These are phyloP conservation scores for Trichoderma oligosporum DNA, from an alignment of 2,329 filamentous ascomycete species.

Conservation along the genomic window DNA sequence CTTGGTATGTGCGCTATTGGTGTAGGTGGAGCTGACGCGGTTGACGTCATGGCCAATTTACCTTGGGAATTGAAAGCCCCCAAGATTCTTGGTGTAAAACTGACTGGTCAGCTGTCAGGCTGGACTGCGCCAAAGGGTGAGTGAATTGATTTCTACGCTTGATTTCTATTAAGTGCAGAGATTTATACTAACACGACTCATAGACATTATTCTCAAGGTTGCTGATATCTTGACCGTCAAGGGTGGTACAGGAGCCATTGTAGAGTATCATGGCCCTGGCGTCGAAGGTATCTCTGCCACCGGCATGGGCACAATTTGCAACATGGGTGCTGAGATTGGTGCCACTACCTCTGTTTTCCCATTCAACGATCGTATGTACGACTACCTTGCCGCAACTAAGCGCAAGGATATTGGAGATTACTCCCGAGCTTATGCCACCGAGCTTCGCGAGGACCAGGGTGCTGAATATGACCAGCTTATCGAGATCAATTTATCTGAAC, in stretches of 20 bases:
- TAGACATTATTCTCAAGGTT: constrained; percentile 95
- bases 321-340: constrained; percentile 71
- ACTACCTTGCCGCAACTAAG: constrained; percentile 91
- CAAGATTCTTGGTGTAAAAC: constrained; percentile 92
- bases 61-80: constrained; percentile 98
- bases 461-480: constrained; percentile 94
- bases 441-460: constrained; percentile 82
- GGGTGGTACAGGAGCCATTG: constrained; percentile 90
- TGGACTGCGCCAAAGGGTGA: constrained; percentile 91
- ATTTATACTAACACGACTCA: background rate
- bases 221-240: constrained; percentile 96
- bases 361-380: constrained; percentile 97
- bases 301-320: constrained; percentile 79
- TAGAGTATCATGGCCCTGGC: constrained; percentile 74
- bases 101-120: constrained; percentile 82
- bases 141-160: constrained; percentile 28
- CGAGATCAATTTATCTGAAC: constrained; percentile 89
- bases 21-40: constrained; percentile 96
- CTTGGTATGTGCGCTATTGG: constrained; percentile 92
- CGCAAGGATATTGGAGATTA: constrained; percentile 87
- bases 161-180: background rate
- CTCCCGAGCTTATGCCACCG: constrained; percentile 75
- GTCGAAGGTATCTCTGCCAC: constrained; percentile 71
- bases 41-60: constrained; percentile 95
- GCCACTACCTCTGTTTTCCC: constrained; percentile 94